A percentile compares a stretch with the other conserved stretches of the same genome.
These are phyloP conservation scores for Penicillium waksmanii DNA, from an alignment of 495 filamentous ascomycete genomes.

Conservation along the genomic window DNA sequence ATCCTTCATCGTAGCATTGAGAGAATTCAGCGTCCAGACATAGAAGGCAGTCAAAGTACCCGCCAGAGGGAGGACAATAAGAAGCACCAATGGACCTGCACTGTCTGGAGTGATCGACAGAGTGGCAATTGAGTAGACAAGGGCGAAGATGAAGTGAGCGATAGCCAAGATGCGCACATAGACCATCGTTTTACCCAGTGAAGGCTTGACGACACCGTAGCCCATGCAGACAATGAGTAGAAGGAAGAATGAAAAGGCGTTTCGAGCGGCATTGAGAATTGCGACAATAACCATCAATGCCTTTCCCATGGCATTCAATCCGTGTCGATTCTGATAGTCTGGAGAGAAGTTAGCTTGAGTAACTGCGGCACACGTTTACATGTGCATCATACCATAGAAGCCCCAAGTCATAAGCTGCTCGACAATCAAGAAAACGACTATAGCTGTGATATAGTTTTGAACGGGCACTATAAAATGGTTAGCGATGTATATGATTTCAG, in stretches of 20 bases:
- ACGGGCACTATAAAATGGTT: constrained; percentile 70
- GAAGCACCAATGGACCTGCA: constrained; percentile 82
- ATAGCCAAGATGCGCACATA: constrained; percentile 90
- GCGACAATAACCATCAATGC: constrained; percentile 87
- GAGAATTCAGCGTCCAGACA: constrained; percentile 96
- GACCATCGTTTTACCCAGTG: constrained; percentile 91
- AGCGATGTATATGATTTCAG: constrained; percentile 26
- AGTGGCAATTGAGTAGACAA: constrained; percentile 90
- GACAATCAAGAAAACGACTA: constrained; percentile 88
- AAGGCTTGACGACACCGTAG: constrained; percentile 95
- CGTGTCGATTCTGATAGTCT: constrained; percentile 92
- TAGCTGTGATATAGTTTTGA: constrained; percentile 99
- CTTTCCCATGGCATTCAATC: constrained; percentile 77
- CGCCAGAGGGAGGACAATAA: constrained; percentile 91
- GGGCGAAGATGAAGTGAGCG: constrained; percentile 90
- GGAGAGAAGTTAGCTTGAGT: constrained; percentile 1
- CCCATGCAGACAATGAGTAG: constrained; percentile 99
- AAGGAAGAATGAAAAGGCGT: constrained; percentile 98
- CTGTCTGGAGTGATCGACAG: constrained; percentile 79
- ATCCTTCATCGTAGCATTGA: constrained; percentile 95
- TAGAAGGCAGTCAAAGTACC: constrained; percentile 96
- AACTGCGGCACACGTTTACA: neutral
- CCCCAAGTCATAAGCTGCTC: constrained; percentile 99
- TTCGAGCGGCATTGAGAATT: constrained; percentile 87
- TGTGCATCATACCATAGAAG: constrained; percentile 66